phyloP scores from a whole-genome alignment of 139 green algal genomes.

The Picochlorum sp. region DNA sequence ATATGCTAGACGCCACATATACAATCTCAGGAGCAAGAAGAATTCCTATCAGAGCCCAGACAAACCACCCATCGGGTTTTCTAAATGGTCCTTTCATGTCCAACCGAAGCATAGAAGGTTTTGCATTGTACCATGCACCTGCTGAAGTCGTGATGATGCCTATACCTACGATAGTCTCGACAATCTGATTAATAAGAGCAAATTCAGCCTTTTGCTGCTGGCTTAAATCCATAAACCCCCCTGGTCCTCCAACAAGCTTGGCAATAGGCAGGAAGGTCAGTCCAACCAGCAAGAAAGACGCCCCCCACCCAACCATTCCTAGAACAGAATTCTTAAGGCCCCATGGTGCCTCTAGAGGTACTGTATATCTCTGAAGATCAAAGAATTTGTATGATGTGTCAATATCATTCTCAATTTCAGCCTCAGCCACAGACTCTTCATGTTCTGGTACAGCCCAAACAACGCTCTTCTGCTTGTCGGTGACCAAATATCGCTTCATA shows the following conservation, averaged over 20 bases:
- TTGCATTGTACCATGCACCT: slow-evolving; percentile 36
- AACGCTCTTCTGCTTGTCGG: not conserved
- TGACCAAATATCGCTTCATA: too few species aligned
- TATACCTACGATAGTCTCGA: slow-evolving; percentile 49
- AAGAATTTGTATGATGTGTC: slow-evolving; percentile 25
- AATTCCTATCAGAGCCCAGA: slow-evolving; percentile 61
- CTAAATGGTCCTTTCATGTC: slow-evolving; percentile 49
- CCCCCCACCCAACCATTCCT: slow-evolving; percentile 58
- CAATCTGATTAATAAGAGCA: slow-evolving; percentile 36
- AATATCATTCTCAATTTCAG: not conserved
- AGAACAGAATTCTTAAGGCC: slow-evolving; percentile 32
- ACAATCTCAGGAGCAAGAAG: slow-evolving; percentile 54
- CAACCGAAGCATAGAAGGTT: slow-evolving; percentile 7
- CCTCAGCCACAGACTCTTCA: not conserved
- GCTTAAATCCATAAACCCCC: slow-evolving; percentile 20
- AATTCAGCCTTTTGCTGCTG: slow-evolving; percentile 28
- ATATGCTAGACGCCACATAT: slow-evolving; percentile 23
- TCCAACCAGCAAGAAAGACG: slow-evolving; percentile 53
- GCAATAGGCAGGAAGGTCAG: slow-evolving; percentile 54
- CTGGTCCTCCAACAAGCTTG: slow-evolving; percentile 22
- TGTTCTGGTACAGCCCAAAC: not conserved
- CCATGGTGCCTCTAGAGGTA: slow-evolving; percentile 66
- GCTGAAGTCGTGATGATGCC: slow-evolving; percentile 32
- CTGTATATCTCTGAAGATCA: slow-evolving; percentile 35
- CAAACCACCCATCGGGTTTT: slow-evolving; percentile 55